Conservation (phyloP, 495 filamentous ascomycete genomes). For the Lophium mytilinum region DNA sequence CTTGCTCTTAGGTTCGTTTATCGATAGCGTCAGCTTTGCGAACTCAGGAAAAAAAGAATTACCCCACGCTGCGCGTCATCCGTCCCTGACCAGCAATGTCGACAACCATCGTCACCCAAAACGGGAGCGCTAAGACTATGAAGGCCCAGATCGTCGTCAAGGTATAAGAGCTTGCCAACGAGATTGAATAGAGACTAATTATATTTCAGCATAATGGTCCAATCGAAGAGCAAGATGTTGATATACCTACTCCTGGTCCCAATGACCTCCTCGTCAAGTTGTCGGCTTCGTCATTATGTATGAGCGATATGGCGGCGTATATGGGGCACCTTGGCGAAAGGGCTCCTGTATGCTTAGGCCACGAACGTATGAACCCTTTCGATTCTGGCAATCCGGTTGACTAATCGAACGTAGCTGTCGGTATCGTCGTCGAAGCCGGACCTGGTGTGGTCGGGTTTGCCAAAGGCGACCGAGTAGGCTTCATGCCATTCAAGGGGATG, state of each 20-base stretch:
- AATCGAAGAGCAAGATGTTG: background rate
- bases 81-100: background rate
- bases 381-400: background rate
- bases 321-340: background rate
- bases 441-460: background rate
- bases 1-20: too few relatives aligned
- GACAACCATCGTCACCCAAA: background rate
- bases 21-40: too few relatives aligned
- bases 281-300: background rate
- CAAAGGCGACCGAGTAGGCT: background rate
- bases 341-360: background rate
- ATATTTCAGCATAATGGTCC: background rate
- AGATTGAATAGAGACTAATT: background rate
- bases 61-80: too few relatives aligned
- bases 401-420: background rate
- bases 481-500: background rate
- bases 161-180: background rate
- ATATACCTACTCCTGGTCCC: background rate
- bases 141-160: background rate
- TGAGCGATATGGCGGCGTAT: background rate
- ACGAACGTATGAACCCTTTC: background rate
- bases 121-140: background rate
- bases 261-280: background rate
- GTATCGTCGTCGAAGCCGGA: background rate
- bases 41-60: too few relatives aligned